Evolutionary conservation across 257 asterid species (phyloP).

Genomic region (Nemophila menziesii): DNA sequence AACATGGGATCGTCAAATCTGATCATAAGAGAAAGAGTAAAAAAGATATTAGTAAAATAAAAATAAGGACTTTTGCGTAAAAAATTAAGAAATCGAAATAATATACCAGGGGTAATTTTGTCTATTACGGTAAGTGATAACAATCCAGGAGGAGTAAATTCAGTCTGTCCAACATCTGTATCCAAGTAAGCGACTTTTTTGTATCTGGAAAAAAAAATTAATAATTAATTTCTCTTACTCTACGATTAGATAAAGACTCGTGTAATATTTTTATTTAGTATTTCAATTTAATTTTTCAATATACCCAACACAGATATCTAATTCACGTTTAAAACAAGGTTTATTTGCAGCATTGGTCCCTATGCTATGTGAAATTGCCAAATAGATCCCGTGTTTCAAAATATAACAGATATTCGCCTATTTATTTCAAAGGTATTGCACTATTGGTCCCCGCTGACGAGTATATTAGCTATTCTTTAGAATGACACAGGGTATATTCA

Average conservation of each 20-base stretch:
- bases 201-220: conserved; percentile 36
- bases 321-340: too few relatives aligned
- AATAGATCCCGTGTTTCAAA: too few relatives aligned
- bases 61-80: not conserved
- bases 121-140: conserved; percentile 64
- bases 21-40: conserved; percentile 12
- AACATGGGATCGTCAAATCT: conserved; percentile 74
- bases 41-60: conserved; percentile 8
- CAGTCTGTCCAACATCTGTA: conserved; percentile 96
- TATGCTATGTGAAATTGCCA: too few relatives aligned
- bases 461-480: too few relatives aligned
- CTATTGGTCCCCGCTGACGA: too few relatives aligned
- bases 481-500: too few relatives aligned
- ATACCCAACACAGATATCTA: not conserved
- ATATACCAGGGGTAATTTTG: conserved; percentile 55
- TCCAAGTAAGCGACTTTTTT: conserved; percentile 83
- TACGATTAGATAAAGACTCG: too few relatives aligned
- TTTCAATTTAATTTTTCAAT: too few relatives aligned
- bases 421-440: too few relatives aligned
- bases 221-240: too few relatives aligned
- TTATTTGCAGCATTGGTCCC: too few relatives aligned
- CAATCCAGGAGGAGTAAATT: conserved; percentile 89
- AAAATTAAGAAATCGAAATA: not conserved
- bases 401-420: too few relatives aligned
- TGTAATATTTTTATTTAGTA: not conserved